Conservation (phyloP, 139 green algal genomes). For the Volvox africanus region DNA sequence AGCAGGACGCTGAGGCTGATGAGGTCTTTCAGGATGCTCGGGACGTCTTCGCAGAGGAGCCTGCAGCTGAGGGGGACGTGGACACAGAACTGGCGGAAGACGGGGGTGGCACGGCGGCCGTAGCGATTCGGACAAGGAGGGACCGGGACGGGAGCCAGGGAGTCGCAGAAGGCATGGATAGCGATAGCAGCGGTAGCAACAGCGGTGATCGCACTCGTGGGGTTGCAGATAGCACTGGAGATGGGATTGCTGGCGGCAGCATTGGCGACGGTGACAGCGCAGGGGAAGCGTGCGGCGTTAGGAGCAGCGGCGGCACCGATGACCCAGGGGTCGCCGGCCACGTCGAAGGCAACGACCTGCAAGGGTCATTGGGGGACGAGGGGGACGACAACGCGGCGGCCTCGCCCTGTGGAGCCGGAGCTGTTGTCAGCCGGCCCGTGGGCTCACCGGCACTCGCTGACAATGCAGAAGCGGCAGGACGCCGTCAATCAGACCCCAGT, state of each 20-base stretch:
- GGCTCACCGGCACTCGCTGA: background rate
- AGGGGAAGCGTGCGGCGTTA: too few species aligned
- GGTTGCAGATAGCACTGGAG: too few species aligned
- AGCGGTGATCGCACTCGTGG: background rate
- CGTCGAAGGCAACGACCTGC: too few species aligned
- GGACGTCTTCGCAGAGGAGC: background rate
- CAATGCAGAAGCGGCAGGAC: background rate
- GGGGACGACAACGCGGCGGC: background rate
- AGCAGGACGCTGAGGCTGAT: background rate
- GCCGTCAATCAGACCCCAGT: background rate
- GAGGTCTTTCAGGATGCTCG: constrained; percentile 13
- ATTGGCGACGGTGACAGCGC: too few species aligned
- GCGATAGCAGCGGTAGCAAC: background rate
- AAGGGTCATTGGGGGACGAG: background rate
- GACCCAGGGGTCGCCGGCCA: too few species aligned
- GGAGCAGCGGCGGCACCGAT: too few species aligned
- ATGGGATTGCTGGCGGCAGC: too few species aligned
- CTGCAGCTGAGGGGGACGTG: background rate
- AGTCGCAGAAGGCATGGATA: background rate
- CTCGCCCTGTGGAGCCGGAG: background rate
- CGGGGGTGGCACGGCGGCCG: too few species aligned
- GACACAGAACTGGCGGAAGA: background rate
- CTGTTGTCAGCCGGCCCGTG: background rate
- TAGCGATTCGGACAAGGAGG: too few species aligned
- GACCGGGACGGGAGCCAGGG: background rate